Conservation (phyloP, 441 rosid species). For the Brassica balearica region DNA sequence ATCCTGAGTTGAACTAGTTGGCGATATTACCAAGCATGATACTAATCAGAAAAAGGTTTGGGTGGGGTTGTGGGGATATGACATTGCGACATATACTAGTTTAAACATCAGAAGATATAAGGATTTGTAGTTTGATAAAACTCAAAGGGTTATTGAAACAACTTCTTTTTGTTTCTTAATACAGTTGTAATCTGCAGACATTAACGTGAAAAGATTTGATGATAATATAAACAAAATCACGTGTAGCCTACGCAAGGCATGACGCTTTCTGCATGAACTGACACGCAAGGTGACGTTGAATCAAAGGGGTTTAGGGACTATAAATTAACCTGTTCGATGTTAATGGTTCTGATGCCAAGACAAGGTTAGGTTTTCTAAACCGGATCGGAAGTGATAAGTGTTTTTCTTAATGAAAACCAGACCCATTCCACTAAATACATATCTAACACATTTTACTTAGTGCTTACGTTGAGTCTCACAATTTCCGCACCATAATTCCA, state of each 20-base stretch:
- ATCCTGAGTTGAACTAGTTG: too few relatives aligned
- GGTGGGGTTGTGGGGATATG: neutral
- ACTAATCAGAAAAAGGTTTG: neutral
- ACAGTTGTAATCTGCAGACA: neutral
- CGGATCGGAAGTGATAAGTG: slow-evolving; percentile 21
- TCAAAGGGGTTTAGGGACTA: slow-evolving; percentile 24
- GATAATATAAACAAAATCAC: neutral
- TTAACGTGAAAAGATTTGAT: neutral
- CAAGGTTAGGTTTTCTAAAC: slow-evolving; percentile 35
- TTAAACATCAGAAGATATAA: slow-evolving; percentile 9
- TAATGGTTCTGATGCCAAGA: slow-evolving; percentile 35
- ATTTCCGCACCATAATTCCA: neutral
- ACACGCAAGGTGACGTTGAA: slow-evolving; percentile 11
- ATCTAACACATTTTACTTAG: neutral
- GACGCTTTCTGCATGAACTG: slow-evolving; percentile 33
- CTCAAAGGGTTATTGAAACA: neutral
- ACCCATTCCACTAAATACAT: neutral
- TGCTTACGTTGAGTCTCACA: neutral
- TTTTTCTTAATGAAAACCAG: neutral
- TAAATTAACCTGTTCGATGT: slow-evolving; percentile 22
- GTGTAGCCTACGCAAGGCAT: slow-evolving; percentile 34
- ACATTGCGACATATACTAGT: neutral
- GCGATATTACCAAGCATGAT: neutral
- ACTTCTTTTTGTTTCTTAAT: neutral
- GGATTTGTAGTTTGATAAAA: neutral